Conservation (phyloP, 1,284 basidiomycete genomes). For the Cryptococcus sp. region DNA sequence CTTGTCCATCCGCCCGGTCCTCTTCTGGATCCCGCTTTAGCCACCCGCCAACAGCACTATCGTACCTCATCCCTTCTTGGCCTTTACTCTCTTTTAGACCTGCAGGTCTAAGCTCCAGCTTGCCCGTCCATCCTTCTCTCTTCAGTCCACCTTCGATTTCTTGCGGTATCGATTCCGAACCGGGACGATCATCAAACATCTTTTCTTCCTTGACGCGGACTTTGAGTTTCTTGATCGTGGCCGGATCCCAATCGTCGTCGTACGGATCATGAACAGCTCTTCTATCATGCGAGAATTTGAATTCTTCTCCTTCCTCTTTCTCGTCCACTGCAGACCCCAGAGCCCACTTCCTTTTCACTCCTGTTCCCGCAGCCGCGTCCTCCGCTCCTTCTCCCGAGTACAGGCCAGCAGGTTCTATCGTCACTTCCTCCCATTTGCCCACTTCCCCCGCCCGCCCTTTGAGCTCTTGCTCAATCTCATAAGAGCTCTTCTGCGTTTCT, state of each 20-base stretch:
- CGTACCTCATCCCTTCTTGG: constrained; percentile 19
- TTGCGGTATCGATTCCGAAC: constrained; percentile 14
- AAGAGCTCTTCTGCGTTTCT: constrained; percentile 58
- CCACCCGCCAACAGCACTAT: constrained; percentile 20
- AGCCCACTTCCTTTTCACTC: constrained; percentile 5
- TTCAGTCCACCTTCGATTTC: constrained; percentile 21
- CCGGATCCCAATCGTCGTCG: constrained; percentile 47
- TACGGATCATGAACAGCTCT: constrained; percentile 36
- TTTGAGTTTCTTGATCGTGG: constrained; percentile 33
- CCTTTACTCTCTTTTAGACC: neutral
- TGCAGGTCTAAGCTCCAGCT: constrained; percentile 15
- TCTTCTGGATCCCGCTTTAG: constrained; percentile 23
- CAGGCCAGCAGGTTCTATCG: constrained; percentile 38
- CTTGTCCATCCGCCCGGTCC: constrained; percentile 2
- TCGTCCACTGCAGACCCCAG: constrained; percentile 23
- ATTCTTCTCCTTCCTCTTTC: constrained; percentile 34
- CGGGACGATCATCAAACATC: constrained; percentile 7
- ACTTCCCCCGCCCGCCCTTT: constrained; percentile 68
- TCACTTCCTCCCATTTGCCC: constrained; percentile 81
- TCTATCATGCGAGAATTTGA: constrained; percentile 32
- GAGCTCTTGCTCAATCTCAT: constrained; percentile 61
- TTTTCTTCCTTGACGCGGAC: constrained; percentile 41
- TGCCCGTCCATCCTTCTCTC: constrained; percentile 26
- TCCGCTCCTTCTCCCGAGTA: constrained; percentile 24
- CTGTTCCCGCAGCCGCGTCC: constrained; percentile 19